Conservation (phyloP, 164 flowering plant genomes). For the Chimonanthus salicifolius region DNA sequence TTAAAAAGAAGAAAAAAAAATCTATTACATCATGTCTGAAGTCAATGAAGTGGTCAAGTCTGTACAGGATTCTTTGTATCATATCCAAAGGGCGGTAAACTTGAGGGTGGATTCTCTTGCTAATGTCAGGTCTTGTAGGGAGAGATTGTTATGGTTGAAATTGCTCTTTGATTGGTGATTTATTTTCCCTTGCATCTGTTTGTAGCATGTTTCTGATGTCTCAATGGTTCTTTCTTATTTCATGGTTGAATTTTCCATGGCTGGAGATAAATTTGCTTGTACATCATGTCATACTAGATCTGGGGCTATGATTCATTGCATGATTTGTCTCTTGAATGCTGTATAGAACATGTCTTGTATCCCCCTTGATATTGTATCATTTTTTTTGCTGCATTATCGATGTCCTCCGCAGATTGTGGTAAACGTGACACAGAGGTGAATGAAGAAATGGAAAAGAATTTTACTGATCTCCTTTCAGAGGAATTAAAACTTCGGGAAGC, state of each 20-base stretch:
- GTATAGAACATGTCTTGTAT: background rate
- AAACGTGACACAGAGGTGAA: conserved; percentile 64
- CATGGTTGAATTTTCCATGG: background rate
- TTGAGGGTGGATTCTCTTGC: too few relatives aligned
- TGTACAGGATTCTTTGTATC: too few relatives aligned
- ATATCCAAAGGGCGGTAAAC: too few relatives aligned
- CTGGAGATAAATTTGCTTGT: background rate
- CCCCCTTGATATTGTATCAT: background rate
- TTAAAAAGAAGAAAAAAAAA: too few relatives aligned
- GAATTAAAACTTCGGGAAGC: conserved; percentile 48
- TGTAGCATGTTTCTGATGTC: background rate
- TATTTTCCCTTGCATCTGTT: background rate
- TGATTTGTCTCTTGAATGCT: background rate
- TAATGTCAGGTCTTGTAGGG: too few relatives aligned
- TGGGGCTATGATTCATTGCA: background rate
- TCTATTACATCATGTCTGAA: too few relatives aligned
- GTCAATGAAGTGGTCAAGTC: too few relatives aligned
- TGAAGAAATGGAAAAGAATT: conserved; percentile 46
- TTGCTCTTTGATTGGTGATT: background rate
- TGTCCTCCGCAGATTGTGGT: conserved; percentile 36
- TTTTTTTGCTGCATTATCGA: background rate
- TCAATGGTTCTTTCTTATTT: background rate
- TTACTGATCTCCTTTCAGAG: conserved; percentile 43
- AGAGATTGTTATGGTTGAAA: background rate
- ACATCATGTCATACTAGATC: too few relatives aligned